Conservation (phyloP, 805 yeast species). For the Kodamaea fukazawae region DNA sequence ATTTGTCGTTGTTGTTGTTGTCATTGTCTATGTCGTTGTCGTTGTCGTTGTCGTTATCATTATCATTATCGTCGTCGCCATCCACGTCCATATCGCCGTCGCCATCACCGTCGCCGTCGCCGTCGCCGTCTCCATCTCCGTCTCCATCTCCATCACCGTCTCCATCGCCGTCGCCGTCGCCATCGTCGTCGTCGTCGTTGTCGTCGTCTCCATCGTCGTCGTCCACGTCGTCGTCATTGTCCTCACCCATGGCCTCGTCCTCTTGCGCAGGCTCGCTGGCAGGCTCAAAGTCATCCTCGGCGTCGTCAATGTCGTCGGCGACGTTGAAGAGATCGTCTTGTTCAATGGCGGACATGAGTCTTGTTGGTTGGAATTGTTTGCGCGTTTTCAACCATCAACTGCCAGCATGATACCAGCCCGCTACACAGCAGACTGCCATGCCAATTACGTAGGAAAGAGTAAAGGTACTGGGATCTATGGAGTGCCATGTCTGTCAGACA, state of each 20-base stretch:
- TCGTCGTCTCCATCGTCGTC: conserved; percentile 12
- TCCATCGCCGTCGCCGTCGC: conserved; percentile 18
- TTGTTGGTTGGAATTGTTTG: too few species aligned
- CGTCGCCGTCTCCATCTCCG: conserved; percentile 15
- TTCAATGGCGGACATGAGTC: conserved; percentile 12
- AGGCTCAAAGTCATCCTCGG: conserved; percentile 12
- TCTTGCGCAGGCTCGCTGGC: conserved; percentile 20
- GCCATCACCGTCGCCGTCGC: conserved; percentile 16
- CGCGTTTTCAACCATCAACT: too few species aligned
- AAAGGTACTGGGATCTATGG: too few species aligned
- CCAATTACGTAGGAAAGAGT: too few species aligned
- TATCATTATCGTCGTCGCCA: conserved; percentile 14
- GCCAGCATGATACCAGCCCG: too few species aligned
- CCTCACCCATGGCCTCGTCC: conserved; percentile 21
- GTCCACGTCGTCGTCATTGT: conserved; percentile 20
- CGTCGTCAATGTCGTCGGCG: conserved; percentile 17
- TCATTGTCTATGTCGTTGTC: conserved; percentile 17
- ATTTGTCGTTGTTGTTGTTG: conserved; percentile 1
- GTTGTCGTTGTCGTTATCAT: conserved; percentile 14
- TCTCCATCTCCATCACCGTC: conserved; percentile 14
- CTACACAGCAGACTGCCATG: too few species aligned
- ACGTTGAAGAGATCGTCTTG: conserved; percentile 23
- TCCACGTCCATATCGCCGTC: conserved; percentile 18
- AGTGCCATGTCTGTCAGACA: too few species aligned
- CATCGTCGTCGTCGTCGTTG: conserved; percentile 17